phyloP scores from a whole-genome alignment of 2,329 filamentous ascomycete genomes.

The Fusarium buxicola region DNA sequence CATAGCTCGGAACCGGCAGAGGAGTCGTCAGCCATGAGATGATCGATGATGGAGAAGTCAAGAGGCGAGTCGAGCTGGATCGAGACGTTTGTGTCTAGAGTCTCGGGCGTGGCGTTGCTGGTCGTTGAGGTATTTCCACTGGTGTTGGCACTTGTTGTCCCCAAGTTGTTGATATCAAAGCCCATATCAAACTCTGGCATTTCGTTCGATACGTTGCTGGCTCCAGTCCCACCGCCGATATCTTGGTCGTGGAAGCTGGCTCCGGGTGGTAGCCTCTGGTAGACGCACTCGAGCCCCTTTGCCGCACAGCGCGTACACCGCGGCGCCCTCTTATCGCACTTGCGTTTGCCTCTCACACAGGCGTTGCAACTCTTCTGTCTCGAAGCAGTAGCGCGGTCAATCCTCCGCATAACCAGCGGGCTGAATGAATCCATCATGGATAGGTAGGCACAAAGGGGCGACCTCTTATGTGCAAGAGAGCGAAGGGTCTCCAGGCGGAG shows the following conservation, averaged over 20 bases:
- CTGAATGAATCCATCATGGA: conserved; percentile 43
- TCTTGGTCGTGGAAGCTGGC: conserved; percentile 39
- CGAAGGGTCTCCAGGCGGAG: conserved; percentile 14
- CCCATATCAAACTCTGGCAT: conserved; percentile 53
- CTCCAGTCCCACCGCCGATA: conserved; percentile 20
- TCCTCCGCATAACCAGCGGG: conserved; percentile 45
- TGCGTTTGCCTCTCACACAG: conserved; percentile 60
- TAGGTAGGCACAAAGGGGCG: neutral
- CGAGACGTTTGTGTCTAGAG: conserved; percentile 40
- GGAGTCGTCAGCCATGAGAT: conserved; percentile 47
- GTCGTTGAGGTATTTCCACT: conserved; percentile 31
- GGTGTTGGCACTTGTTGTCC: conserved; percentile 45
- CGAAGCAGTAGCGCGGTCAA: conserved; percentile 55
- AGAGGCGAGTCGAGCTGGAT: conserved; percentile 46
- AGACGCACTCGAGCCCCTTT: conserved; percentile 57
- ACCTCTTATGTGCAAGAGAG: conserved; percentile 13
- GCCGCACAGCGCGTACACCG: conserved; percentile 57
- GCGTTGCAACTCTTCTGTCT: conserved; percentile 63
- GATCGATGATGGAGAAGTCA: conserved; percentile 52
- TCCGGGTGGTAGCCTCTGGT: conserved; percentile 51
- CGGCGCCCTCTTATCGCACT: conserved; percentile 60
- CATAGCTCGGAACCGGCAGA: conserved; percentile 42
- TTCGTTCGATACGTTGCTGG: conserved; percentile 20
- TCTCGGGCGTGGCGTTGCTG: conserved; percentile 46
- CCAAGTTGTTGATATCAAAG: conserved; percentile 51